Base-by-base conservation (phyloP, 176 grass and related monocot genomes). In the Areca catechu region DNA sequence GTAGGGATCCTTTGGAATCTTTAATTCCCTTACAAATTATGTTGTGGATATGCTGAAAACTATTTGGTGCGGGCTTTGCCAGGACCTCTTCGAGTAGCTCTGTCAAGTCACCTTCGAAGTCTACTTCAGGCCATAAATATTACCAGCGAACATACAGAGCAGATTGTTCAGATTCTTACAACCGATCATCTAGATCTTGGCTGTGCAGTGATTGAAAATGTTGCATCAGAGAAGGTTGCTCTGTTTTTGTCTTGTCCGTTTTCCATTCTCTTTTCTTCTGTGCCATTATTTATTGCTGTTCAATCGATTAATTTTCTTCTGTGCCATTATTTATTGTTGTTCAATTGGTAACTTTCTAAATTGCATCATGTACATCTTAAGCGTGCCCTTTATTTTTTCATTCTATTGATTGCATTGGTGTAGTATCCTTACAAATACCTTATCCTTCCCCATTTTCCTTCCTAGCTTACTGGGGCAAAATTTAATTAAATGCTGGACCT, bases 161-260 rank as follows among this genome's bases (percentile, higher is more conserved):
- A 90, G 64, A 82, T 96, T 23, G 62, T 84, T 82, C 86, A 80
- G 53, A 87, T 90, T 67, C 83, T 96, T 25, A 77, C 79, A 62
- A 88, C 79, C 21, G 92, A 96, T 74, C 85, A 96, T 85, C 83
- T 96, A 24, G 86, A 96, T 85, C 92, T 96, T 87, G 92, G 92
- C 22, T 96, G 92, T 74, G 92, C 92, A 61, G 49, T 96, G 51
- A 96, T 90, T 82, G 92, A 96, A 71, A 82, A 77, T 71, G 92
- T 90, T 58, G 92, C 92, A 48, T 89, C 92, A 61, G 79, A 80
- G 53, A 90, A 96, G 86, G 92, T 96, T 57, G 10, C 58, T 70
- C 34, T 70, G 48, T 72, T 17, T 63, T 69, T 54, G 22, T 34
- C 62, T 60, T 50, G 49, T 22, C 16, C 74, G 20, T 69, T 28